These are phyloP conservation scores for Nannochloris sp. DNA, from an alignment of 139 green algal genomes.

Conservation along the genomic window DNA sequence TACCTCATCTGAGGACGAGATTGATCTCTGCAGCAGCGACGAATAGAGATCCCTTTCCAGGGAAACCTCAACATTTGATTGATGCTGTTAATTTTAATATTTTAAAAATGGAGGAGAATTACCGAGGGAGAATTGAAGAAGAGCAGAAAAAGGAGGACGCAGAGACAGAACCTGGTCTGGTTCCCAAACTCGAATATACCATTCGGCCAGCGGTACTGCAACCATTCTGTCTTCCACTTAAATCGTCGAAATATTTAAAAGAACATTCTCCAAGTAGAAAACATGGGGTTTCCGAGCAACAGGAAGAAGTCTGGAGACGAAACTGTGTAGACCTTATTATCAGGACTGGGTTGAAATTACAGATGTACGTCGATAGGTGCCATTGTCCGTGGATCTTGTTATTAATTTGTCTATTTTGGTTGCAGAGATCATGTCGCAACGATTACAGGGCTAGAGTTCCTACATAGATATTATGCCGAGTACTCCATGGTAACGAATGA, in stretches of 20 bases:
- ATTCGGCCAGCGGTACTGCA: no score
- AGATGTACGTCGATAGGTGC: constrained; percentile 19
- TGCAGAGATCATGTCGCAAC: constrained; percentile 30
- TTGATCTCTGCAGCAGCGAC: no score
- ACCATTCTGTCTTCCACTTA: neutral
- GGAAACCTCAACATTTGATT: no score
- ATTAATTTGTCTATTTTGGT: neutral
- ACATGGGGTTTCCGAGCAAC: constrained; percentile 18
- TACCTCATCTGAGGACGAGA: no score
- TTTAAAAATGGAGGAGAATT: no score
- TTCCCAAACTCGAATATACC: no score
- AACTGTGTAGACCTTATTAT: constrained; percentile 20
- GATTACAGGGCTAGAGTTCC: constrained; percentile 38
- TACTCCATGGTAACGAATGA: constrained; percentile 59
- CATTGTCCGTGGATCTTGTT: neutral
- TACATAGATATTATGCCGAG: constrained; percentile 57
- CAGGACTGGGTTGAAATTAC: constrained; percentile 4
- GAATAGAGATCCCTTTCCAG: no score
- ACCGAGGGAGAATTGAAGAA: no score
- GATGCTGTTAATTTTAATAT: no score
- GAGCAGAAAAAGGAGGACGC: no score
- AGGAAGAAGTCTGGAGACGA: constrained; percentile 11
- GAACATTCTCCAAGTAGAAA: constrained; percentile 4
- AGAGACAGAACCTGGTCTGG: no score
- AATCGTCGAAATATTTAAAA: constrained; percentile 8